Evolutionary conservation across 164 flowering plant genomes (phyloP), one percentile per base, ranked within the genome.

Genomic region (Pachysandra terminalis): DNA sequence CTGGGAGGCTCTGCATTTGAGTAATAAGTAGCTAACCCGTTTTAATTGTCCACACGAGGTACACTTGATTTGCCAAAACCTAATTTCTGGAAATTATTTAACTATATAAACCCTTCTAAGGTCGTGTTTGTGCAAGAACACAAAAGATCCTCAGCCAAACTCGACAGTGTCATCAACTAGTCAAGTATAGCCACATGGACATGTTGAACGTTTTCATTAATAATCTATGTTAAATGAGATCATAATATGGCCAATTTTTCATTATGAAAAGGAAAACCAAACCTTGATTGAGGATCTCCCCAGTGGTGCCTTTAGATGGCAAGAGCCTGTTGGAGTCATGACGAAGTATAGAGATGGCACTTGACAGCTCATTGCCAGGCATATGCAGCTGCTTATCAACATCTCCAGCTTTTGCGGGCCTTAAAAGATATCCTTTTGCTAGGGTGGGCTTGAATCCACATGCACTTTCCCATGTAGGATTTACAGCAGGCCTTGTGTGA

Each of bases 251-350:
- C 0, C 51, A 66, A 0, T 23, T 45, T 45, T 45, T 45, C 51
- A 1, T n/a, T 10, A 17, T 19, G 53, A 58, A 23, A 40, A 67
- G 35, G 24, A 2, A 61, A 58, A 49, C 62, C 75, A 68, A 28
- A 90, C 97, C 93, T 88, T 81, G 85, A 76, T 72, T 73, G 56
- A 76, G 81, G 77, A 75, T 77, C 76, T 85, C 81, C 23, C 80
- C 51, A 9, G 74, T 49, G 40, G 67, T 63, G 48, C 81, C 78
- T 75, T 81, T 84, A 49, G 73, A 68, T 27, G 85, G 59, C 45
- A 76, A 61, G 48, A 79, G 65, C 75, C 73, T 73, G 68, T 67
- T 63, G 22, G 86, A 61, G 66, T 79, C 80, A 51, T 70, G 71
- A 73, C 35, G 45, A 40, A 65, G 71, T 49, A 54, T 56, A 64